Base-by-base conservation (phyloP, 371 early-diverging fungal species). In the Apophysomyces ossiformis region DNA sequence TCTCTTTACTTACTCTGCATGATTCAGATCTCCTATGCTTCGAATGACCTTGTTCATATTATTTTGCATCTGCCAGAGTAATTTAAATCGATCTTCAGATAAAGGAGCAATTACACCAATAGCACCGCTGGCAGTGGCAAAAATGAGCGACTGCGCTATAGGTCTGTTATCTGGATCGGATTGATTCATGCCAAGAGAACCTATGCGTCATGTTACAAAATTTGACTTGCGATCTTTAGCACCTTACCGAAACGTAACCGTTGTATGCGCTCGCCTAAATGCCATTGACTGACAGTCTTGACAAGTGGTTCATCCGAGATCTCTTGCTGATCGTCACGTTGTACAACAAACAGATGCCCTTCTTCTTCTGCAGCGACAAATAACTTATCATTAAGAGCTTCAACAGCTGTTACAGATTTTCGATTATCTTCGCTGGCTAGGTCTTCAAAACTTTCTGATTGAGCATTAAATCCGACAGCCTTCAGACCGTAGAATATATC, bases 191-290 rank as follows among this genome's bases (percentile, higher is more conserved):
- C 91, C 91, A 69, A 95, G 65, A 7, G 92, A 89, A 9, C 94
- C 90, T 88, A 65, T 2, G 45, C 15, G 16, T n/a, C 13, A 15
- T 12, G 26, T 41, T 41, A 41, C 13, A 8, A 18, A 45, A 9
- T n/a, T 7, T 50, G 16, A 45, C 7, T 18, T 5, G 5, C 54
- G 5, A 50, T 47, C 7, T 1, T 21, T n/a, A 18, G 21, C n/a
- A 3, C 1, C 64, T 68, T 78, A 87, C 94, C 97, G 63, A 81
- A 82, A 47, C 90, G 77, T 67, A 96, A 87, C 5, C 88, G 84
- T 64, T 93, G 93, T 58, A 98, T 85, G 37, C 79, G 73, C 61
- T 95, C 95, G n/a, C 96, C 96, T 32, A 95, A 60, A 70, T 95
- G 95, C 85, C 87, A 94, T 61, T 86, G 77, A 41, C 91, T 95